Percentiles rank a stretch among this genome's conserved stretches.
Conservation (phyloP, 2,329 filamentous ascomycete species). For the Macroventuria anomochaeta region DNA sequence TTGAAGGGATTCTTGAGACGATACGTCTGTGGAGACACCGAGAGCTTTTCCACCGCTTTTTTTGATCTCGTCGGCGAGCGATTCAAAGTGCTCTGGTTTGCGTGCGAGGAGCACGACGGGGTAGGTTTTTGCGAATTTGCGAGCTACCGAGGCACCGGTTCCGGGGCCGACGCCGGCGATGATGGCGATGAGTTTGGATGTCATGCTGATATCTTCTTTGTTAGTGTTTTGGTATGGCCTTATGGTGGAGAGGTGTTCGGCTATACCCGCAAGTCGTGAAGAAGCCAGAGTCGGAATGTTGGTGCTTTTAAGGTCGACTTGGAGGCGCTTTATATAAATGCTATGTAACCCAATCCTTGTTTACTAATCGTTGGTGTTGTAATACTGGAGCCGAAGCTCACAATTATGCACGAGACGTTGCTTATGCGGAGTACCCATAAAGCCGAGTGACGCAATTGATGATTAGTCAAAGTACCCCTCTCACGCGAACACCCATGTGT, state of each 20-base stretch:
- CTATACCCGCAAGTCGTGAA: background rate
- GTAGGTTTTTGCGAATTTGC: constrained; percentile 68
- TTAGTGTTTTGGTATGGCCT: background rate
- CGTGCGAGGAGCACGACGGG: constrained; percentile 78
- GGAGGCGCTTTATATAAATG: background rate
- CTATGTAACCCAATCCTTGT: constrained; percentile 17
- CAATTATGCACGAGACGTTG: constrained; percentile 3
- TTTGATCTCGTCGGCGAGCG: constrained; percentile 74
- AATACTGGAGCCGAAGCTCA: constrained; percentile 25
- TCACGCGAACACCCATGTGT: background rate
- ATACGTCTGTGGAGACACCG: constrained; percentile 71
- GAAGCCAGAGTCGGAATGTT: background rate
- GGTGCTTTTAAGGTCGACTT: too few species aligned
- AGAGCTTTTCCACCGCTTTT: constrained; percentile 70
- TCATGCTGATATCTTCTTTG: constrained; percentile 34
- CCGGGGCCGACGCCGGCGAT: constrained; percentile 76
- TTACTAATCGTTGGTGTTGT: constrained; percentile 35
- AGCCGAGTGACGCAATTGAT: constrained; percentile 36
- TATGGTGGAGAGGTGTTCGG: constrained; percentile 3
- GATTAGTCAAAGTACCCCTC: constrained; percentile 33
- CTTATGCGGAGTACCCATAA: constrained; percentile 22
- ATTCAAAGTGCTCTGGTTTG: constrained; percentile 67
- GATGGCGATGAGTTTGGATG: constrained; percentile 67
- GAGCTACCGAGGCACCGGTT: constrained; percentile 68
- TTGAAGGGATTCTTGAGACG: constrained; percentile 61